phyloP scores from a whole-genome alignment of 345 rosid genomes.

The Ceriops decandra region DNA sequence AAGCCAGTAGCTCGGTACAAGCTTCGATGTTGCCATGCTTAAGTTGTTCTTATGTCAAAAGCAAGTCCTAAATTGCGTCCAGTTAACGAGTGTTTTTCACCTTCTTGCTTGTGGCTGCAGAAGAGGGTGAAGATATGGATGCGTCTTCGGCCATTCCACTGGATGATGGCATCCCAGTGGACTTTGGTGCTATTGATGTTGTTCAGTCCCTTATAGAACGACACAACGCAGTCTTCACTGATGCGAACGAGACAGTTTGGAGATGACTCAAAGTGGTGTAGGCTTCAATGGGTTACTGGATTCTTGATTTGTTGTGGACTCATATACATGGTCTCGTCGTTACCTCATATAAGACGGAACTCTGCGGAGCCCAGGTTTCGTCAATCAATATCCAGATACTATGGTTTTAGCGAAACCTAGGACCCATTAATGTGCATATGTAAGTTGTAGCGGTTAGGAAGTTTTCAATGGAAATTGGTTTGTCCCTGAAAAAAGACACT shows the following conservation, averaged over 20 bases:
- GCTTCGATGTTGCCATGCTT: too few relatives aligned
- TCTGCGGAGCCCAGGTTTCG: neutral
- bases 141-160: slow-evolving; percentile 70
- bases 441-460: slow-evolving; percentile 14
- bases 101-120: slow-evolving; percentile 39
- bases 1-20: neutral
- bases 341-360: neutral
- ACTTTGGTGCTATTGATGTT: slow-evolving; percentile 79
- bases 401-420: slow-evolving; percentile 6
- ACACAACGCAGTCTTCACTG: slow-evolving; percentile 80
- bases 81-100: neutral
- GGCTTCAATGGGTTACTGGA: neutral
- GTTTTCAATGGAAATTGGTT: neutral
- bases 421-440: slow-evolving; percentile 11
- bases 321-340: neutral
- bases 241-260: slow-evolving; percentile 76
- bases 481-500: neutral
- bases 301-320: neutral
- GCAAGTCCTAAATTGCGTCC: too few relatives aligned
- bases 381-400: neutral
- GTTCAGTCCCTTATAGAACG: slow-evolving; percentile 83
- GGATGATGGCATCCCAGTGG: slow-evolving; percentile 65
- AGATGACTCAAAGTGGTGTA: slow-evolving; percentile 26
- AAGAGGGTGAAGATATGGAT: slow-evolving; percentile 62
- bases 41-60: too few relatives aligned